Evolutionary conservation across 805 yeast species (phyloP).

Genomic region (Metschnikowia koreensis): DNA sequence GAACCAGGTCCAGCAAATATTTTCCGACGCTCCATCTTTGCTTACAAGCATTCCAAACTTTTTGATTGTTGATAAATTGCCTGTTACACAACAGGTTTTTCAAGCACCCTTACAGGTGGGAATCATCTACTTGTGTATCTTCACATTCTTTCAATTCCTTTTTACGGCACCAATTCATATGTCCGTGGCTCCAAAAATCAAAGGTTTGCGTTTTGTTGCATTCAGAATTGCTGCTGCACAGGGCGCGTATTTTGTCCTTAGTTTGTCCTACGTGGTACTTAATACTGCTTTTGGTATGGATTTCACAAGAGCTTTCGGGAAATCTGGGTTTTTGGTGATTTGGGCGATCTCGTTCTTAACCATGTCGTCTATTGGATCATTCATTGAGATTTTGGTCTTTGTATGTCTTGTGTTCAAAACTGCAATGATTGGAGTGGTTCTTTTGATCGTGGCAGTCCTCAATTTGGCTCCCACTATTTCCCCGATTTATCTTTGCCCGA

Average conservation of each 20-base stretch:
- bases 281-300: constrained; percentile 30
- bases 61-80: constrained; percentile 22
- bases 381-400: constrained; percentile 29
- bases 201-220: constrained; percentile 25
- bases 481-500: constrained; percentile 31
- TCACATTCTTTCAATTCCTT: constrained; percentile 35
- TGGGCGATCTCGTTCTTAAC: constrained; percentile 31
- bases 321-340: constrained; percentile 32
- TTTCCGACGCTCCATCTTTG: constrained; percentile 22
- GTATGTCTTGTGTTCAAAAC: constrained; percentile 24
- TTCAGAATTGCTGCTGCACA: constrained; percentile 29
- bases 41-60: constrained; percentile 27
- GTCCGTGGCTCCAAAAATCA: constrained; percentile 26
- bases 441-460: constrained; percentile 27
- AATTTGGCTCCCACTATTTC: constrained; percentile 33
- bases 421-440: constrained; percentile 27
- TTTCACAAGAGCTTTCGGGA: constrained; percentile 25
- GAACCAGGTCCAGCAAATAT: constrained; percentile 8
- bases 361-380: constrained; percentile 31
- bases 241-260: constrained; percentile 25
- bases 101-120: constrained; percentile 37
- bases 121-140: constrained; percentile 29
- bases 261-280: constrained; percentile 28
- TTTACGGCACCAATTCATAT: constrained; percentile 27
- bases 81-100: constrained; percentile 24